phyloP scores from a whole-genome alignment of 1,284 basidiomycete species.

The Leucoagaricus sp. region DNA sequence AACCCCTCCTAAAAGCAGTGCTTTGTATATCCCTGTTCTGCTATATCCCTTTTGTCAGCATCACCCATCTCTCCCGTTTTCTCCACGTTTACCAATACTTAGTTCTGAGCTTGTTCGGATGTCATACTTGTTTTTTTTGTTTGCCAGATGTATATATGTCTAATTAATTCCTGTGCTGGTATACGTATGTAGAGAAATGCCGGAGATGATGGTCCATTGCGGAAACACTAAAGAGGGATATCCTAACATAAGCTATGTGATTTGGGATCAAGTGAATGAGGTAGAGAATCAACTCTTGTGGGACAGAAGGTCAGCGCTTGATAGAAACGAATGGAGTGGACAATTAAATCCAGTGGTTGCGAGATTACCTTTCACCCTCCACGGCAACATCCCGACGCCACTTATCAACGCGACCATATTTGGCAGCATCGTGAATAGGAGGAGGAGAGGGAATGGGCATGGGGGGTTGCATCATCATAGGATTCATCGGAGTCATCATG shows the following conservation, averaged over 20 bases:
- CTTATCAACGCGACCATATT: constrained; percentile 70
- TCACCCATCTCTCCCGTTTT: constrained; percentile 8
- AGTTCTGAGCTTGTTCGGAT: constrained; percentile 1
- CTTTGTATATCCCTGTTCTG: constrained; percentile 7
- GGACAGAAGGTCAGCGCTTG: neutral
- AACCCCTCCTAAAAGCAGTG: constrained; percentile 52
- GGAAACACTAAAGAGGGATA: neutral
- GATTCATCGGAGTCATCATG: constrained; percentile 50
- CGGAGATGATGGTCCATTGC: neutral
- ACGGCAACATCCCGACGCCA: constrained; percentile 79
- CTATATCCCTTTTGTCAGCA: constrained; percentile 3
- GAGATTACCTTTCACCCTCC: constrained; percentile 45
- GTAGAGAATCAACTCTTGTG: neutral
- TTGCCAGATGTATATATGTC: constrained; percentile 10
- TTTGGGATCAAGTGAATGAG: neutral
- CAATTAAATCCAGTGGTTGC: neutral
- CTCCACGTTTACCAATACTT: constrained; percentile 8
- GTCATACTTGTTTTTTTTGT: neutral
- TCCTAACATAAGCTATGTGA: neutral
- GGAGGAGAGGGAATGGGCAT: constrained; percentile 58
- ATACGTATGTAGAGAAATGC: constrained; percentile 8
- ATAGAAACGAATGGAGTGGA: neutral
- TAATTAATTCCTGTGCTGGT: constrained; percentile 15
- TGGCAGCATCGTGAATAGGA: constrained; percentile 60
- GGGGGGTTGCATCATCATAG: constrained; percentile 57